Conservation (phyloP, 2,329 filamentous ascomycete genomes). For the Emmonsiellopsis sp. region DNA sequence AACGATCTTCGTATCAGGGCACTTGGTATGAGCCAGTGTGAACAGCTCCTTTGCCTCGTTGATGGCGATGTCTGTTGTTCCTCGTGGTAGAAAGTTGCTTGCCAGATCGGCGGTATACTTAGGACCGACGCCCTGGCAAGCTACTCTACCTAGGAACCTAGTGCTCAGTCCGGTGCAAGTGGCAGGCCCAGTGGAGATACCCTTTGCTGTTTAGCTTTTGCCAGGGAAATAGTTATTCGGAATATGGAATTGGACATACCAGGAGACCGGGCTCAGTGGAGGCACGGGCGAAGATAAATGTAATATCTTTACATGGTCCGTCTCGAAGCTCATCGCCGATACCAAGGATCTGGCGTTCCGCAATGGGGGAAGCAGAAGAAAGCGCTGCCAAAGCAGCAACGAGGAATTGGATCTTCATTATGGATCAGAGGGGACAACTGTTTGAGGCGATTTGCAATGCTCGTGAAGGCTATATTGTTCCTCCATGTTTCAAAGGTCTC, state of each 20-base stretch:
- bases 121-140: conserved; percentile 36
- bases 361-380: conserved; percentile 3
- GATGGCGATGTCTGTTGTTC: conserved; percentile 31
- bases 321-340: conserved; percentile 25
- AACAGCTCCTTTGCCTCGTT: conserved; percentile 33
- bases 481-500: no score
- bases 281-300: conserved; percentile 34
- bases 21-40: conserved; percentile 32
- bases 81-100: conserved; percentile 29
- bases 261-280: conserved; percentile 32
- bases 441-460: background rate
- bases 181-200: conserved; percentile 19
- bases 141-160: conserved; percentile 18
- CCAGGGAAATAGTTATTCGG: background rate
- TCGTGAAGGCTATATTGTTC: no score
- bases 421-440: background rate
- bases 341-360: conserved; percentile 3
- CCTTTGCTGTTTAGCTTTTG: conserved; percentile 11
- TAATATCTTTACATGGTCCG: conserved; percentile 26
- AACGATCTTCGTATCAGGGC: conserved; percentile 34
- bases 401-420: conserved; percentile 1
- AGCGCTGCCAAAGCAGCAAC: conserved; percentile 4
- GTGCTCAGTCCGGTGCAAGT: conserved; percentile 20
- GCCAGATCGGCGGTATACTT: conserved; percentile 30
- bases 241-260: conserved; percentile 12